Conservation (phyloP, 108 stramenopile species). For the Hondaea fermentalgiana region DNA sequence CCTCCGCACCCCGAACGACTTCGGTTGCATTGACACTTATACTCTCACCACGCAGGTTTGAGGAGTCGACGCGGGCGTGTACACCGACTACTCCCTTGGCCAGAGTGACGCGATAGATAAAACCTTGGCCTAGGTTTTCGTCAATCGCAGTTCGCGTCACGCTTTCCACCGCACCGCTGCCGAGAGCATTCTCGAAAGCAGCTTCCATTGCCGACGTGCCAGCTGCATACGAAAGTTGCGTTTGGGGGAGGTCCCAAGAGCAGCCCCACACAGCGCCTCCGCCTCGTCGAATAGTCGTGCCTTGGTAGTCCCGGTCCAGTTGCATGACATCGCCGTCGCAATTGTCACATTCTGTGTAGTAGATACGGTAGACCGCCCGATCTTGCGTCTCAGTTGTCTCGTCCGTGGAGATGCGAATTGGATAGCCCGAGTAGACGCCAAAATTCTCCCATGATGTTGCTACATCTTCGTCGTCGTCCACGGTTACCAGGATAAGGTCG, state of each 20-base stretch:
- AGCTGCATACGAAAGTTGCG: background rate
- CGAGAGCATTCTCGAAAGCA: background rate
- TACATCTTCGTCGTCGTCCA: background rate
- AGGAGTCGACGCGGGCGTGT: background rate
- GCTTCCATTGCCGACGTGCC: background rate
- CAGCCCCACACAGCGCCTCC: background rate
- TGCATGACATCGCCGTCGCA: background rate
- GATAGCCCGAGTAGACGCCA: background rate
- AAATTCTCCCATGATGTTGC: background rate
- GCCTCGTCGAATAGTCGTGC: background rate
- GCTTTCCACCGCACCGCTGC: background rate
- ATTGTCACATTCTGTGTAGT: background rate
- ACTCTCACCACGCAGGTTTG: background rate
- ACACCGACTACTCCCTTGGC: background rate
- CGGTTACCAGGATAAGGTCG: background rate
- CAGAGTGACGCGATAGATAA: background rate
- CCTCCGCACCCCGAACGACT: background rate
- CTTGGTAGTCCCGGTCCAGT: background rate
- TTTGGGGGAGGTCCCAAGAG: background rate
- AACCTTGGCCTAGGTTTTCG: background rate
- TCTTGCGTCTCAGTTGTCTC: background rate
- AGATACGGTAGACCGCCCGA: background rate
- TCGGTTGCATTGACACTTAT: background rate
- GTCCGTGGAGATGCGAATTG: background rate
- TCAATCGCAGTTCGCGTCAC: background rate